Evolutionary conservation across 805 yeast species (phyloP), one percentile per base, ranked within the genome.

Genomic region (Starmera dryadoides): DNA sequence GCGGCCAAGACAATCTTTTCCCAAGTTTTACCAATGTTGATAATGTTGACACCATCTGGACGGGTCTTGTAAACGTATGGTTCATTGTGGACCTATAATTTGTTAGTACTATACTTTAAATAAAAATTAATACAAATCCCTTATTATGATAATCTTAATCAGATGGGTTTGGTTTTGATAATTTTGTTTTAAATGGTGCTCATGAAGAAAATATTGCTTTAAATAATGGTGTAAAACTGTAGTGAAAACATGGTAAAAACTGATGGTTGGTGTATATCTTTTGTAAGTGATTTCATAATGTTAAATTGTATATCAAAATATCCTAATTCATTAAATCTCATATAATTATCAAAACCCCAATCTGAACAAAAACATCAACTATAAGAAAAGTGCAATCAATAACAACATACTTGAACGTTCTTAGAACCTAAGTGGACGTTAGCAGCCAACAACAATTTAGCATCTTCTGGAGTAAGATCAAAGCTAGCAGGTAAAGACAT

Each of bases 1-100:
- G 99, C 98, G 66, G 99, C 99, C 70, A 93, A 79, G 54, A 91
- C 97, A 70, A 89, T 85, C 81, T 91, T 91, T 81, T 93, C 98
- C 98, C 98, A 93, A 65, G 99, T 93, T 81, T 91, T 89, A 80
- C 94, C 94, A 64, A 93, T 78, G 87, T 93, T 87, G 74, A 93
- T 89, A 60, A 93, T 78, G 81, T 88, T 88, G 63, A 93, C 97
- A 83, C 98, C 98, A 71, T 93, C 98, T 75, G 95, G 93, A 79
- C 98, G 89, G 73, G 96, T 83, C 78, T 87, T 86, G 91, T 76
- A 86, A 62, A 91, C 95, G 80, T 87, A 87, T 72, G 93, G 83
- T 71, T 84, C 85, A 82, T 86, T 88, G 86, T 88, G 96, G 65
- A 86, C 91, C 91, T 84, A 58, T 38, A 30, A 42, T 44, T 9